Percentiles rank a stretch among this genome's conserved stretches.
phyloP scores from a whole-genome alignment of 192 early-diverging fungal genomes.

The Thoreauomyces humboldtii region DNA sequence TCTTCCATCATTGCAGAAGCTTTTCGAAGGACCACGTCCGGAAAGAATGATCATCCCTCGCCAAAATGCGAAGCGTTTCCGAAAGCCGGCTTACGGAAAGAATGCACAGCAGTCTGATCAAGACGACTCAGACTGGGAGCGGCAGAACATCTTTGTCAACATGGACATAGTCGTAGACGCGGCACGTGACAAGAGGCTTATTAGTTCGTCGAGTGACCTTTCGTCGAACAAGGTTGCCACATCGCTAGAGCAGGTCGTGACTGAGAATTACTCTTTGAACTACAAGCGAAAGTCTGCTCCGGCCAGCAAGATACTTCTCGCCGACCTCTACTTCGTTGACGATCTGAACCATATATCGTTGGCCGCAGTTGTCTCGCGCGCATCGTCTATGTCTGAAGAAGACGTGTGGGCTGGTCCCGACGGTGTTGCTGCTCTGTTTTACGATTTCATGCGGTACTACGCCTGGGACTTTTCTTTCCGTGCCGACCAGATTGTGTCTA shows the following conservation, averaged over 20 bases:
- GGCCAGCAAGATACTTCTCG: constrained; percentile 2
- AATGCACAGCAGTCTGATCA: background rate
- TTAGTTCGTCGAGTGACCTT: background rate
- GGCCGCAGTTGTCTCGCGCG: background rate
- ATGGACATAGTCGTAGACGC: background rate
- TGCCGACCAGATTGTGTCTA: constrained; percentile 26
- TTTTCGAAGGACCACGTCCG: constrained; percentile 8
- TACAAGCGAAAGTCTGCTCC: background rate
- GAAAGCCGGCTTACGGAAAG: background rate
- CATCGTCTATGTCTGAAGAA: background rate
- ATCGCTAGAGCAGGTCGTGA: background rate
- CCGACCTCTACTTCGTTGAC: constrained; percentile 32
- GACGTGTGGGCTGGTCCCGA: constrained; percentile 1
- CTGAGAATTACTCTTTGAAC: background rate
- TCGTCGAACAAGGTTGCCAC: background rate
- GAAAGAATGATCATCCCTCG: background rate
- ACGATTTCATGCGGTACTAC: constrained; percentile 39
- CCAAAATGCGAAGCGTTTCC: constrained; percentile 7
- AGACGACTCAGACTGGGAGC: background rate
- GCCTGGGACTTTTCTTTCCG: constrained; percentile 30
- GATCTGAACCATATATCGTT: constrained; percentile 8
- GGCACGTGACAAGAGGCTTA: background rate
- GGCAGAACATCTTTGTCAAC: background rate
- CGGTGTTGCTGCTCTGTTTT: constrained; percentile 30
- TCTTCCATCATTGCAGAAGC: constrained; percentile 40